Conservation (phyloP, 2,329 filamentous ascomycete genomes). For the Cladobotryum protrusum region DNA sequence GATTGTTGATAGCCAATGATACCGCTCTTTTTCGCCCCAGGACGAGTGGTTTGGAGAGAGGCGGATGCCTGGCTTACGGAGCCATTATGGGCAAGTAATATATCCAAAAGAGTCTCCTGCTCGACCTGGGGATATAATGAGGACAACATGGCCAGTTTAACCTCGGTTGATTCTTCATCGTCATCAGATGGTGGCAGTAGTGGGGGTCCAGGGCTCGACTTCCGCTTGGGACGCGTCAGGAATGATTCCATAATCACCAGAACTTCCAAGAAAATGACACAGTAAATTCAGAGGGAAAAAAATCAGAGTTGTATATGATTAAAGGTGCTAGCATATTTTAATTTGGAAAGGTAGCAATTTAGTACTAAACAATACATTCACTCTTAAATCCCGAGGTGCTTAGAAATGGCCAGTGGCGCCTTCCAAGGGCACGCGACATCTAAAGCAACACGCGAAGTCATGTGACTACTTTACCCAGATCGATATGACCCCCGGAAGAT, state of each 20-base stretch:
- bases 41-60: conserved; percentile 38
- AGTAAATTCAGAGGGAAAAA: neutral
- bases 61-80: conserved; percentile 61
- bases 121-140: conserved; percentile 64
- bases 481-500: neutral
- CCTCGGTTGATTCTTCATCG: conserved; percentile 75
- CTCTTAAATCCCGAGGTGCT: neutral
- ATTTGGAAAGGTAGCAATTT: too few relatives aligned
- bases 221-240: conserved; percentile 49
- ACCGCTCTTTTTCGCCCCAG: conserved; percentile 27
- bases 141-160: conserved; percentile 77
- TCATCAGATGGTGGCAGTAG: conserved; percentile 21
- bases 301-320: too few relatives aligned
- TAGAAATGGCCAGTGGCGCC: conserved; percentile 5
- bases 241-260: conserved; percentile 51
- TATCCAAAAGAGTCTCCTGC: conserved; percentile 66
- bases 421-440: conserved; percentile 13
- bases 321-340: too few relatives aligned
- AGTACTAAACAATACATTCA: too few relatives aligned
- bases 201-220: conserved; percentile 21
- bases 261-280: too few relatives aligned
- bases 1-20: conserved; percentile 57
- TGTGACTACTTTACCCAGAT: conserved; percentile 17
- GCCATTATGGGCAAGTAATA: conserved; percentile 71
- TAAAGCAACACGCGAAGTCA: conserved; percentile 20